Evolutionary conservation across 2,329 filamentous ascomycete genomes (phyloP).

Genomic region (Penicillium concentricum): DNA sequence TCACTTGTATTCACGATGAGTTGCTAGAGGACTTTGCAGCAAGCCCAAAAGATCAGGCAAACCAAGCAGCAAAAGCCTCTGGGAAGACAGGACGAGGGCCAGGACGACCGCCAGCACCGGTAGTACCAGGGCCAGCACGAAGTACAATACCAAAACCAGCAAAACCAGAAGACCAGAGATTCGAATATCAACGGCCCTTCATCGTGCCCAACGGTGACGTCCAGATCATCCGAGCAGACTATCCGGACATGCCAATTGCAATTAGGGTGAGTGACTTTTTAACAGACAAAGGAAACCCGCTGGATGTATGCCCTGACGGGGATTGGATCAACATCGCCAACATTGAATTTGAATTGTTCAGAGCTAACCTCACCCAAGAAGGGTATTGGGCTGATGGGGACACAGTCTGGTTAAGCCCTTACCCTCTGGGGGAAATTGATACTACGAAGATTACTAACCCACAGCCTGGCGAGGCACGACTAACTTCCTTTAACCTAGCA

Average conservation of each 20-base stretch:
- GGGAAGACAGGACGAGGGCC: not conserved
- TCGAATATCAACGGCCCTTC: not conserved
- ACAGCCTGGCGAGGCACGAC: not conserved
- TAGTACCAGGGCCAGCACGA: not conserved
- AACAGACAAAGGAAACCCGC: not conserved
- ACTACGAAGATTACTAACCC: not conserved
- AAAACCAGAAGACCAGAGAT: not conserved
- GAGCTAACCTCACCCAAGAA: not conserved
- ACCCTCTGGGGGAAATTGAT: not conserved
- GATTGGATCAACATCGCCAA: conserved; percentile 1
- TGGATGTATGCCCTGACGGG: not conserved
- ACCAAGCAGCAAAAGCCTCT: no score
- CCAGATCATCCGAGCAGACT: not conserved
- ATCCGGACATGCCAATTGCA: not conserved
- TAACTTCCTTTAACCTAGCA: not conserved
- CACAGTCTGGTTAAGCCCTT: not conserved
- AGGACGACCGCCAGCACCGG: not conserved
- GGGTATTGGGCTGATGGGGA: not conserved
- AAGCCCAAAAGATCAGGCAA: no score
- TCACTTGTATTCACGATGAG: not conserved
- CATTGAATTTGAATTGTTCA: not conserved
- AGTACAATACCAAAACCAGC: no score
- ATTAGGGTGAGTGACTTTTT: not conserved
- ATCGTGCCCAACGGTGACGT: not conserved
- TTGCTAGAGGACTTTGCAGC: not conserved